Percentiles rank a stretch among this genome's conserved stretches.
phyloP scores from a whole-genome alignment of 2,329 filamentous ascomycete species.

The Claviceps pazoutovae region DNA sequence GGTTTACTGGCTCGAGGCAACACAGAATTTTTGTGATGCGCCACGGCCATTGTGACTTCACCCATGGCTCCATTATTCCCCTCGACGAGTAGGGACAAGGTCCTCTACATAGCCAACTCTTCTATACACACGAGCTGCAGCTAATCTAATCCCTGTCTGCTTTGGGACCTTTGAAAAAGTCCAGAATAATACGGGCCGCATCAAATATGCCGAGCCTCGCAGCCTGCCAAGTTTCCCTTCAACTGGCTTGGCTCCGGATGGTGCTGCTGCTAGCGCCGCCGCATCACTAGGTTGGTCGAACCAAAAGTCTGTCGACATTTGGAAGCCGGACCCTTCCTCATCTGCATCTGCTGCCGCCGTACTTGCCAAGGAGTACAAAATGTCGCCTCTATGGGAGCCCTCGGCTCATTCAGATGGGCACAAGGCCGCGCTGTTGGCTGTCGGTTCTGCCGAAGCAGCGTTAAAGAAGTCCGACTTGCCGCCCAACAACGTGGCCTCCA shows the following conservation, averaged over 20 bases:
- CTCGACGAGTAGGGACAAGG: no score
- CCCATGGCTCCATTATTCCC: no score
- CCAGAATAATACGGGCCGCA: slow-evolving; percentile 22
- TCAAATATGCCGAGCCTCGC: slow-evolving; percentile 59
- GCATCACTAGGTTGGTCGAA: slow-evolving; percentile 61
- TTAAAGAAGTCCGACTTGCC: slow-evolving; percentile 12
- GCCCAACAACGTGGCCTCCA: neutral
- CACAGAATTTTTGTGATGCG: neutral
- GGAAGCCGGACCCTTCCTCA: slow-evolving; percentile 47
- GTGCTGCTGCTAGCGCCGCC: slow-evolving; percentile 57
- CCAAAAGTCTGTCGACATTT: slow-evolving; percentile 49
- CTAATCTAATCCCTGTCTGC: neutral
- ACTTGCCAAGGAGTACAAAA: slow-evolving; percentile 28
- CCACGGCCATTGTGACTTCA: neutral
- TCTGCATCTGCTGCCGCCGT: slow-evolving; percentile 33
- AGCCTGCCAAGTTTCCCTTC: slow-evolving; percentile 66
- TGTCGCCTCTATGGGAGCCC: slow-evolving; percentile 44
- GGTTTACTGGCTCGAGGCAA: neutral
- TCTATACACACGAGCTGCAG: neutral
- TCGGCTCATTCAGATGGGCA: slow-evolving; percentile 51
- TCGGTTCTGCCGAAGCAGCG: slow-evolving; percentile 22
- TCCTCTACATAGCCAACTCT: neutral
- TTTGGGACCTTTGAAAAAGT: neutral
- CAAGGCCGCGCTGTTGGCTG: slow-evolving; percentile 59
- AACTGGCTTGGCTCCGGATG: slow-evolving; percentile 40